Percentiles rank a stretch among this genome's conserved stretches.
phyloP scores from a whole-genome alignment of 176 grass and related monocot genomes.

The Areca catechu region DNA sequence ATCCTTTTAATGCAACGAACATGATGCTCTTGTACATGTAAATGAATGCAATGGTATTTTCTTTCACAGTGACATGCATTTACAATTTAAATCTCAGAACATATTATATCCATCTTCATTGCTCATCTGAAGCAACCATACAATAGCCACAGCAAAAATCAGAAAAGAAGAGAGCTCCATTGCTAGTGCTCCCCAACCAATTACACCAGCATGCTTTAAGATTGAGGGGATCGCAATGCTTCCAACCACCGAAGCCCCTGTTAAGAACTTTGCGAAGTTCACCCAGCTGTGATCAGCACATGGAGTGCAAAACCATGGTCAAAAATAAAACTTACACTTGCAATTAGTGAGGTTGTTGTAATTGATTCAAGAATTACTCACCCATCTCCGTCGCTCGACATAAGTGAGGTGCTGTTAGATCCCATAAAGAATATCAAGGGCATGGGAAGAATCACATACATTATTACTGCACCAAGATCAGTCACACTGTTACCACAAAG shows the following conservation, averaged over 20 bases:
- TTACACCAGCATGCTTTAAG: conserved; percentile 76
- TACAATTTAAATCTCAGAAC: conserved; percentile 17
- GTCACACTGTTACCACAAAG: not conserved
- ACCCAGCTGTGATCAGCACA: conserved; percentile 42
- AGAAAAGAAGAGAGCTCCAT: conserved; percentile 95
- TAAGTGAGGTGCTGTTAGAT: conserved; percentile 35
- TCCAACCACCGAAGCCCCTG: conserved; percentile 59
- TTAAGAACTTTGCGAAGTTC: conserved; percentile 93
- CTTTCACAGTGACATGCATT: too few relatives aligned
- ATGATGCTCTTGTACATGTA: too few relatives aligned
- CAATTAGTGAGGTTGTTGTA: conserved; percentile 3
- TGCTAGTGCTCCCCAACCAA: conserved; percentile 71
- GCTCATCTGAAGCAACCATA: conserved; percentile 60
- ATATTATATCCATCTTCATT: conserved; percentile 38
- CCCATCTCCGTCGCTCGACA: conserved; percentile 50
- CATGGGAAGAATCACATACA: conserved; percentile 92
- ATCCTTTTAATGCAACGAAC: too few relatives aligned
- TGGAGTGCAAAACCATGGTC: too few relatives aligned
- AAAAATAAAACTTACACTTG: not conserved
- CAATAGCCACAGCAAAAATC: conserved; percentile 62
- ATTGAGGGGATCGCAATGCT: conserved; percentile 88
- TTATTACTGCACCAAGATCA: conserved; percentile 49
- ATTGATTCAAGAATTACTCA: conserved; percentile 20
- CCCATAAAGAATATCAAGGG: conserved; percentile 77
- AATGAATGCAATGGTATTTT: too few relatives aligned